Evolutionary conservation across 192 early-diverging fungal genomes (phyloP), one percentile per base, ranked within the genome.

Genomic region (Linnemannia elongata): DNA sequence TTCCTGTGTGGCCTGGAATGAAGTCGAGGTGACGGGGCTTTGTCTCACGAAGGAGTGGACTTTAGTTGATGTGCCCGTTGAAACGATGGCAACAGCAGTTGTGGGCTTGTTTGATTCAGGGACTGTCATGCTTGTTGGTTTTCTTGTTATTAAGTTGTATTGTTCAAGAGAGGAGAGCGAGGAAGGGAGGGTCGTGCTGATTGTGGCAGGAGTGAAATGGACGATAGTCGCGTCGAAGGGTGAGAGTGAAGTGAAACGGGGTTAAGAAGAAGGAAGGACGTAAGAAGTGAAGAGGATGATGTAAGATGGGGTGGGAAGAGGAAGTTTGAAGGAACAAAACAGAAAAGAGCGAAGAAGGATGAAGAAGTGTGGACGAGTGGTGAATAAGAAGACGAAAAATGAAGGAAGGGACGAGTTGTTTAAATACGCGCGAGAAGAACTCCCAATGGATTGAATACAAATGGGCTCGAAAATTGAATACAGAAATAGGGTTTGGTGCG

Each of bases 21-120:
- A 80, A 18, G 79, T 47, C 2, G 70, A 77, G 0, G 84, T 77
- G 22, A 77, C 75, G 17, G 84, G 79, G 15, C 20, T 44, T 9
- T 81, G 84, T 63, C 84, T 54, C 9, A 87, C 79, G 52, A 75
- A 87, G 12, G 75, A 81, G 54, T 87, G 79, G n/a, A 81, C 84
- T 52, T 75, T 80, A 18, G 76, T 87, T 6, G 75, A 72, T 6
- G 75, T 80, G 0, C 72, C 70, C 27, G 79, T 81, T 30, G 74
- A 35, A 20, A 75, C 68, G n/a, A 78, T 52, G 7, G 75, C 30
- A 22, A 72, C 70, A 0, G 84, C 68, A 5, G 72, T 81, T 33
- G 73, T 54, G 17, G 75, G 79, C 27, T 72, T 18, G 45, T 63
- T 78, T 71, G 74, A 72, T 76, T 87, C 79, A 27, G 79, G 84